Percentiles rank a stretch among this genome's conserved stretches.
Conservation (phyloP, 306 rosid species). For the cucumber (Cucumis sativus) region Cucumber_9930_V3 NC_026656.2:17250501-17251000, state of each 20-base stretch:
- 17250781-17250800: neutral
- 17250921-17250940: neutral
- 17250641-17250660: neutral
- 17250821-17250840: neutral
- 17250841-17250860: neutral
- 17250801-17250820: neutral
- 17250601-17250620: neutral
- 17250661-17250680: no score
- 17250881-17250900: neutral
- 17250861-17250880: neutral
- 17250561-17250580: slow-evolving; percentile 5
- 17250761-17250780: neutral
- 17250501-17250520: slow-evolving; percentile 3
- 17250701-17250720: neutral
- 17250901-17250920: neutral
- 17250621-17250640: neutral
- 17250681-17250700: neutral
- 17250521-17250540: slow-evolving; percentile 12
- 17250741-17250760: slow-evolving; percentile 2
- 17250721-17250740: neutral
- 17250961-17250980: neutral
- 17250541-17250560: slow-evolving; percentile 5
- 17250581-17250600: slow-evolving; percentile 5
- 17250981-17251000: neutral
- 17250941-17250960: neutral